Conservation (phyloP, 441 rosid genomes). For the Codiaeum variegatum region DNA sequence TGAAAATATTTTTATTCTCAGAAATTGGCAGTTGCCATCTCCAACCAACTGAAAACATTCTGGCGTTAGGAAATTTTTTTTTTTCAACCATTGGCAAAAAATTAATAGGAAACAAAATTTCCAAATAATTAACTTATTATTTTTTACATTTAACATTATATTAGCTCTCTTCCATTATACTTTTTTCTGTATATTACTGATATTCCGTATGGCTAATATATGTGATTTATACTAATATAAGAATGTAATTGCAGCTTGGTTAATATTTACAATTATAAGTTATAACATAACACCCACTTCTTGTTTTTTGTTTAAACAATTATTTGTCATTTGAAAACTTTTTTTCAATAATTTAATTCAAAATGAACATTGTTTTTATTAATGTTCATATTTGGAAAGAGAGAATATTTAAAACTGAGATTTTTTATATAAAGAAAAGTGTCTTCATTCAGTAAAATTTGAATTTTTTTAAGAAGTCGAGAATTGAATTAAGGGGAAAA, state of each 20-base stretch:
- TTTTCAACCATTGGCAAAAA: not conserved
- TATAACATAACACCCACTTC: not conserved
- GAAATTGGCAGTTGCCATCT: not conserved
- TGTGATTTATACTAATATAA: not conserved
- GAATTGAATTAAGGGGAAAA: too few relatives aligned
- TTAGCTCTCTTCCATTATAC: not conserved
- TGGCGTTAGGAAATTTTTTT: not conserved
- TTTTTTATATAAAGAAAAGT: too few relatives aligned
- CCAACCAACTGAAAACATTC: not conserved
- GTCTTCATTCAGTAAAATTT: too few relatives aligned
- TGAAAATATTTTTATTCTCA: not conserved
- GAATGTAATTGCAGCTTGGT: not conserved
- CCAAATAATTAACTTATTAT: not conserved
- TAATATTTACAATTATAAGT: not conserved
- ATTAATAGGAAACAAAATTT: not conserved
- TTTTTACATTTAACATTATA: not conserved
- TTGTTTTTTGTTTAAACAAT: too few relatives aligned
- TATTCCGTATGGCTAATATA: not conserved
- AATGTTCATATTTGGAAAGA: too few relatives aligned
- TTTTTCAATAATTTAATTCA: too few relatives aligned
- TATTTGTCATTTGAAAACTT: too few relatives aligned
- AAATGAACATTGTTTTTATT: too few relatives aligned
- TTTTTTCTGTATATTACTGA: not conserved
- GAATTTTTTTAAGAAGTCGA: too few relatives aligned
- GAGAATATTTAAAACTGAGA: too few relatives aligned